Base-by-base conservation (phyloP, 768 basidiomycete species). In the Calocera cornea region DNA sequence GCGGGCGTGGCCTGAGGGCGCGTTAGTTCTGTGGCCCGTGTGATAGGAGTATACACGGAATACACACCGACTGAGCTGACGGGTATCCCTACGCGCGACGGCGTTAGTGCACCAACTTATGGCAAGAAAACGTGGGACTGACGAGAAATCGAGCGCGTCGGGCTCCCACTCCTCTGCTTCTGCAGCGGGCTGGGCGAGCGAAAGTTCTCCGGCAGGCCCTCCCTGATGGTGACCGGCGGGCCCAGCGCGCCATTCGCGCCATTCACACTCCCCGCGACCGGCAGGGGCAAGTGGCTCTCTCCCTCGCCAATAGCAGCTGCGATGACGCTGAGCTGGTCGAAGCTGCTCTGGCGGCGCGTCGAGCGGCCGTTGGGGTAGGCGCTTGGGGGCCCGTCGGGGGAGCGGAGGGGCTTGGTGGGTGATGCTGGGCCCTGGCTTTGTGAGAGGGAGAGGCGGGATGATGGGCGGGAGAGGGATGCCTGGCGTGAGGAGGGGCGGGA, bases 61-160 rank as follows among this genome's bases (percentile, higher is more conserved):
- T 68, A 83, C 87, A 75, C 71, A 89, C 89, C 89, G 74, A 90
- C 89, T 70, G 89, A 82, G 68, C 88, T 80, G 29, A 90, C 83
- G 47, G 88, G 88, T 74, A 90, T 89, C 54, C 88, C 88, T 89
- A 73, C 64, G 54, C 54, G 11, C 31, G 24, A 24, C 7, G 24
- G 19, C 19, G 44, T 24, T 7, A 17, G 44, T 31, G 19, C 8
- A 33, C 54, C 14, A 60, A 16, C 10, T 14, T 33, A 29, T 16
- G 31, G 11, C 8, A 19, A 19, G 44, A 5, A 31, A 29, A 19
- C 11, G 54, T 3, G 27, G 54, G 14, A 60, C 54, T 14, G 14
- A 60, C 54, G 54, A 19, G 54, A 60, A 29, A 60, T 60, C 14
- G 54, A 60, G 14, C 54, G 54, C 14, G 54, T 60, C 10, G 54